A percentile compares a stretch with the other conserved stretches of the same genome.
Conservation (phyloP, 2,329 filamentous ascomycete species). For the Tolypocladium ovalisporum region DNA sequence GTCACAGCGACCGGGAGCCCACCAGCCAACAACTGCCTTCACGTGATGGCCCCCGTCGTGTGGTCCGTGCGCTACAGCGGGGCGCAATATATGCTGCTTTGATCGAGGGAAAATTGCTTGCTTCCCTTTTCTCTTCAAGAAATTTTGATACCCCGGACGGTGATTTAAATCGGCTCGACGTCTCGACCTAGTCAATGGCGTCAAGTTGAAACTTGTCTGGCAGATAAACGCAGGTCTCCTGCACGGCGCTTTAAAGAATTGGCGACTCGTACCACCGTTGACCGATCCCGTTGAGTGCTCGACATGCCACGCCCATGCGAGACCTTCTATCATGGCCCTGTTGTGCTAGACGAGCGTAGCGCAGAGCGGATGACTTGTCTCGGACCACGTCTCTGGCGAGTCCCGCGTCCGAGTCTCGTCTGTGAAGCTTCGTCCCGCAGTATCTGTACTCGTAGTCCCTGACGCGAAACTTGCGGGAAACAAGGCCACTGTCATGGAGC, state of each 20-base stretch:
- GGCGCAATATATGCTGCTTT: background rate
- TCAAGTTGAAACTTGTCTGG: constrained; percentile 48
- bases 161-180: constrained; percentile 45
- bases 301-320: constrained; percentile 31
- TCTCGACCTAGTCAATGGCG: constrained; percentile 28
- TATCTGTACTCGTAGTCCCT: background rate
- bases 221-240: constrained; percentile 34
- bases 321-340: too few species aligned
- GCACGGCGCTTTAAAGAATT: constrained; percentile 54
- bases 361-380: background rate
- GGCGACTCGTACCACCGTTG: constrained; percentile 43
- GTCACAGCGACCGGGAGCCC: background rate
- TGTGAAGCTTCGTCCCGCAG: background rate
- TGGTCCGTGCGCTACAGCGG: constrained; percentile 16
- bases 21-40: background rate
- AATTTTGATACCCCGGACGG: constrained; percentile 45
- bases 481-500: background rate
- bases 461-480: background rate
- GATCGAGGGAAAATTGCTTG: constrained; percentile 4
- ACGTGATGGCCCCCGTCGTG: background rate
- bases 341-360: background rate
- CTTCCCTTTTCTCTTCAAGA: constrained; percentile 27
- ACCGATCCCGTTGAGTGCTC: constrained; percentile 55
- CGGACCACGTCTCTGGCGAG: background rate
- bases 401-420: background rate